A percentile compares a stretch with the other conserved stretches of the same genome.
Conservation (phyloP, 345 rosid species). For the Bruguiera sexangula region DNA sequence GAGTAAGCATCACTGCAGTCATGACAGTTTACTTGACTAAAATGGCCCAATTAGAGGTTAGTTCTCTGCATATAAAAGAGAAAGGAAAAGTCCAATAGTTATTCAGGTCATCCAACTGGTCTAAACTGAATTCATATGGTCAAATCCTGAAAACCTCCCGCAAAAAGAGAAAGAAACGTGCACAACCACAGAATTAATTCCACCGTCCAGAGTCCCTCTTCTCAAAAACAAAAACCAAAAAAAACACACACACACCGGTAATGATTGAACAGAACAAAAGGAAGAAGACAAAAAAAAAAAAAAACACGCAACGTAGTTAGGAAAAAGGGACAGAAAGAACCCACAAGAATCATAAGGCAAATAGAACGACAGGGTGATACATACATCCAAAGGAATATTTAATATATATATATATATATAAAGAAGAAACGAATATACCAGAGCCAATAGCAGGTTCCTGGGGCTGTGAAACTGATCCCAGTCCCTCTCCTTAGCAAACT, state of each 20-base stretch:
- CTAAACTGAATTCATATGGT: constrained; percentile 12
- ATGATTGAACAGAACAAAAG: not conserved
- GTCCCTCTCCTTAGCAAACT: constrained; percentile 74
- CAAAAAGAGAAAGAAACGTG: constrained; percentile 1
- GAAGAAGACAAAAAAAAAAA: not conserved
- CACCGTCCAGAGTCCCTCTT: not conserved
- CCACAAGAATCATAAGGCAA: not conserved
- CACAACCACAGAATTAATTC: not conserved
- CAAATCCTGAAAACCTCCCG: constrained; percentile 3
- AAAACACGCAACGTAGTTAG: not conserved
- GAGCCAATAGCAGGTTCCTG: constrained; percentile 77
- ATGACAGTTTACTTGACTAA: not conserved
- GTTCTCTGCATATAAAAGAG: not conserved
- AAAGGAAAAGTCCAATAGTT: not conserved
- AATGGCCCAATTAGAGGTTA: constrained; percentile 8
- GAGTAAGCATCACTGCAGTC: not conserved
- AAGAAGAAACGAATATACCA: constrained; percentile 40
- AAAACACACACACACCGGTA: too few species aligned
- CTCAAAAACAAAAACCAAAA: not conserved
- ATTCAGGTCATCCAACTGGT: constrained; percentile 18
- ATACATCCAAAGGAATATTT: too few species aligned
- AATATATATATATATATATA: too few species aligned
- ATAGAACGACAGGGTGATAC: not conserved
- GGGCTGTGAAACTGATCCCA: constrained; percentile 94
- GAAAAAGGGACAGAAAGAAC: not conserved